These are phyloP conservation scores for Xylariales sp. DNA, from an alignment of 2,329 filamentous ascomycete species.

Conservation along the genomic window DNA sequence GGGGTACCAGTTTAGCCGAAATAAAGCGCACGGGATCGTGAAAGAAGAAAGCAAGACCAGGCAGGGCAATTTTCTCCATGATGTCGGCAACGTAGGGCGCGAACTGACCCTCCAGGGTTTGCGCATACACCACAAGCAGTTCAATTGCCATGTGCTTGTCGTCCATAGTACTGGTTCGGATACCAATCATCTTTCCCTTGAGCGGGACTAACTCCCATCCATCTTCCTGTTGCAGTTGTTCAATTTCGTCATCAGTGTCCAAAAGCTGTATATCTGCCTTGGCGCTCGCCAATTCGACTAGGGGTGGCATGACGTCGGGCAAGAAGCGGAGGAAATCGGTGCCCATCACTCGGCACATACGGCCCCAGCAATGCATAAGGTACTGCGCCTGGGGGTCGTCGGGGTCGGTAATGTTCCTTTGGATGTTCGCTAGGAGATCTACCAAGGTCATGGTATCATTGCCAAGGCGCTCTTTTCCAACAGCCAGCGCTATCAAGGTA, in stretches of 20 bases:
- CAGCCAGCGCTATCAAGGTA: slow-evolving; percentile 92
- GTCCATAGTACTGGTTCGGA: slow-evolving; percentile 95
- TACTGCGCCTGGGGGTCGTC: slow-evolving; percentile 98
- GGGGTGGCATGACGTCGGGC: slow-evolving; percentile 90
- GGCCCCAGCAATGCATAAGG: slow-evolving; percentile 97
- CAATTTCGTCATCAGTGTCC: slow-evolving; percentile 93
- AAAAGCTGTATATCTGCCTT: slow-evolving; percentile 98
- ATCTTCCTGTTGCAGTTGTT: slow-evolving; percentile 91
- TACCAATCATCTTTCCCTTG: slow-evolving; percentile 98
- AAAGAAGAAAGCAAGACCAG: slow-evolving; percentile 97
- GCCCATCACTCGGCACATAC: slow-evolving; percentile 96
- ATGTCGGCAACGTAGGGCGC: slow-evolving; percentile 92
- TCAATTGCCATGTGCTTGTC: slow-evolving; percentile 99
- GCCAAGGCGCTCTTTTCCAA: slow-evolving; percentile 92
- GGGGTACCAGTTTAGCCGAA: slow-evolving; percentile 92
- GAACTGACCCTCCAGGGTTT: slow-evolving; percentile 92
- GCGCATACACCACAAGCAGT: slow-evolving; percentile 94
- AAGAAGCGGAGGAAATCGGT: slow-evolving; percentile 93
- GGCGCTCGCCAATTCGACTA: slow-evolving; percentile 89
- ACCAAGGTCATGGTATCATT: slow-evolving; percentile 88
- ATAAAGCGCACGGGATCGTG: slow-evolving; percentile 96
- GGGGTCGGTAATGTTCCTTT: slow-evolving; percentile 85
- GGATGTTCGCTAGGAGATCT: slow-evolving; percentile 86
- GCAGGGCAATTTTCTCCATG: slow-evolving; percentile 95
- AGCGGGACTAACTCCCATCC: slow-evolving; percentile 98